phyloP scores from a whole-genome alignment of 352 stramenopile species.

The Globisporangium canariense region DNA sequence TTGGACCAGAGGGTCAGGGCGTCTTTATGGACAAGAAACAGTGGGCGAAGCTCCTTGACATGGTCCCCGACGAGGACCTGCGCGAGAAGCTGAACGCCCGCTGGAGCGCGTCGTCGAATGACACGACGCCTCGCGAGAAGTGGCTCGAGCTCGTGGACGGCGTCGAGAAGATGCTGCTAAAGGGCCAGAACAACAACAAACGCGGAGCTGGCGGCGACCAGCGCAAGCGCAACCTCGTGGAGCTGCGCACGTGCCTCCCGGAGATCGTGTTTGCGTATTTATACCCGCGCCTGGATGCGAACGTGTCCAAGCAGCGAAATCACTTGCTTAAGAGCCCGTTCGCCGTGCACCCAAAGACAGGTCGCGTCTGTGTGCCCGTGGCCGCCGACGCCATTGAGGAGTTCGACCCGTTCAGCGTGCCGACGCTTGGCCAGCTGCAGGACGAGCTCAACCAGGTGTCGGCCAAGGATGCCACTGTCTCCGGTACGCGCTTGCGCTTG shows the following conservation, averaged over 20 bases:
- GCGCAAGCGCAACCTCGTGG: conserved; percentile 62
- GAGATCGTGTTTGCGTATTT: conserved; percentile 96
- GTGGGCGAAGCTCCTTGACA: conserved; percentile 91
- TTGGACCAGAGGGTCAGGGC: conserved; percentile 90
- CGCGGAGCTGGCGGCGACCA: conserved; percentile 40
- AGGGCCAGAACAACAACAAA: conserved; percentile 51
- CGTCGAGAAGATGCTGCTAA: conserved; percentile 64
- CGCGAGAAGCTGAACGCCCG: conserved; percentile 51
- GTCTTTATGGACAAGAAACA: conserved; percentile 86
- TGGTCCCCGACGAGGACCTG: conserved; percentile 90
- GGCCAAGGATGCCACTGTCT: conserved; percentile 21
- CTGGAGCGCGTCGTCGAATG: conserved; percentile 52
- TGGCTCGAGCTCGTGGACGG: conserved; percentile 84
- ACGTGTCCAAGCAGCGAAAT: conserved; percentile 99
- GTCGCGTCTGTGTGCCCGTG: conserved; percentile 98
- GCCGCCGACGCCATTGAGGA: conserved; percentile 70
- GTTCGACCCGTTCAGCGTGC: conserved; percentile 87
- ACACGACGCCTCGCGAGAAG: conserved; percentile 73
- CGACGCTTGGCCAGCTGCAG: conserved; percentile 76
- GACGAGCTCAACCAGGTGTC: conserved; percentile 77
- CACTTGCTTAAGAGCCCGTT: conserved; percentile 99
- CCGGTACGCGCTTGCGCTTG: conserved; percentile 16
- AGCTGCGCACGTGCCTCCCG: conserved; percentile 88
- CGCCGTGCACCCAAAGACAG: conserved; percentile 97
- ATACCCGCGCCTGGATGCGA: conserved; percentile 98